Percentiles rank a stretch among this genome's conserved stretches.
phyloP scores from a whole-genome alignment of 139 green algal species.

The Tetradesmus lagerheimii region DNA sequence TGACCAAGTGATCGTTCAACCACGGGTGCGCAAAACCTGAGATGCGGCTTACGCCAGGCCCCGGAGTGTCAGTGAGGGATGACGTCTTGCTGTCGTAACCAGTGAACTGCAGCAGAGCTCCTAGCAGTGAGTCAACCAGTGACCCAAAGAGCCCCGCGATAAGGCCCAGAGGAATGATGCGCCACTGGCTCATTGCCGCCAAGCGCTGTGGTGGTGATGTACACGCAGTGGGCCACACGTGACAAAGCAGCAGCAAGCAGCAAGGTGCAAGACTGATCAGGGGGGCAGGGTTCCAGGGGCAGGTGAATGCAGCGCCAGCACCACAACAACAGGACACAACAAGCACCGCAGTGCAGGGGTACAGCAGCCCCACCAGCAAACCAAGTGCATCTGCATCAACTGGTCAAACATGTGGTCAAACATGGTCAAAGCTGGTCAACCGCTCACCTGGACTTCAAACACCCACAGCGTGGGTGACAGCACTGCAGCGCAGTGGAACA shows the following conservation, averaged over 20 bases:
- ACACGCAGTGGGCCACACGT: background rate
- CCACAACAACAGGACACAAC: no score
- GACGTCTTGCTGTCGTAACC: slow-evolving; percentile 65
- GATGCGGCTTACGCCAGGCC: slow-evolving; percentile 69
- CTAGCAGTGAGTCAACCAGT: slow-evolving; percentile 93
- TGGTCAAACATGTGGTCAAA: no score
- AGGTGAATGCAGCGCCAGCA: no score
- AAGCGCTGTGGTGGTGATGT: slow-evolving; percentile 7
- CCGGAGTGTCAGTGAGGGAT: slow-evolving; percentile 64
- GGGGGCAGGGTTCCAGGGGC: no score
- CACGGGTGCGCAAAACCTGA: slow-evolving; percentile 46
- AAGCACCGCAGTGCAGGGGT: no score
- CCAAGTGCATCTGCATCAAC: no score
- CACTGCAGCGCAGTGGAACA: no score
- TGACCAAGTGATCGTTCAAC: slow-evolving; percentile 70
- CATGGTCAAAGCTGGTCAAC: no score
- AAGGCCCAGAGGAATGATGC: slow-evolving; percentile 72
- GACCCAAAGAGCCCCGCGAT: slow-evolving; percentile 83
- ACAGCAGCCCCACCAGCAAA: no score
- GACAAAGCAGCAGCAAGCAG: background rate
- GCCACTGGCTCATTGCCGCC: slow-evolving; percentile 65
- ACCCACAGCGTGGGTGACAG: no score
- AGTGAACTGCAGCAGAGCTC: slow-evolving; percentile 94
- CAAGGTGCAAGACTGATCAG: no score
- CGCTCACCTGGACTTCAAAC: no score